phyloP scores from a whole-genome alignment of 2,329 filamentous ascomycete genomes.

The Fragosphaeria purpurea region DNA sequence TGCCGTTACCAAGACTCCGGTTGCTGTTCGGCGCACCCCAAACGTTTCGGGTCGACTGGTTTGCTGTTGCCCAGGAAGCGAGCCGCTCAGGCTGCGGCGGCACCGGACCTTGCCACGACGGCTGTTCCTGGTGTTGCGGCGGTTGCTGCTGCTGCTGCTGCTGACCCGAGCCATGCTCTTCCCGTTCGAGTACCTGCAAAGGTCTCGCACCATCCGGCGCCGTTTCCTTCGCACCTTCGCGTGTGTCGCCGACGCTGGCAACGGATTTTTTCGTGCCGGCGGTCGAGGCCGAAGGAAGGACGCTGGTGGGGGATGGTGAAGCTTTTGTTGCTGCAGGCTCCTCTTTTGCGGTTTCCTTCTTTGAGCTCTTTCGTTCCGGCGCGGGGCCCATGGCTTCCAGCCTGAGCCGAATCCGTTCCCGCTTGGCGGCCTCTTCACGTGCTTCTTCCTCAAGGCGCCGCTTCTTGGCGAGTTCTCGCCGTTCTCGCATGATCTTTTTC shows the following conservation, averaged over 20 bases:
- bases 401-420: constrained; percentile 62
- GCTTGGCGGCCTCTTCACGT: constrained; percentile 60
- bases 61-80: constrained; percentile 37
- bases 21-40: constrained; percentile 68
- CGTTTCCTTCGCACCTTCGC: not conserved
- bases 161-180: constrained; percentile 9
- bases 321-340: constrained; percentile 1
- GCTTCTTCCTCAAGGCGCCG: constrained; percentile 58
- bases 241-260: not conserved
- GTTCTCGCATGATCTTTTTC: constrained; percentile 64
- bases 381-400: constrained; percentile 59
- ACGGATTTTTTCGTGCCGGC: not conserved
- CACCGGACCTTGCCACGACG: constrained; percentile 28
- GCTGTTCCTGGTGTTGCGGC: constrained; percentile 3
- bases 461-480: constrained; percentile 58
- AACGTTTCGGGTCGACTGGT: constrained; percentile 48
- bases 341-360: constrained; percentile 42
- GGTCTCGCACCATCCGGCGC: not conserved
- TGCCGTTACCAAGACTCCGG: constrained; percentile 65
- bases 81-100: constrained; percentile 35
- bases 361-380: constrained; percentile 48
- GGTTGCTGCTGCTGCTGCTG: constrained; percentile 11
- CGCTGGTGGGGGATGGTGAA: not conserved
- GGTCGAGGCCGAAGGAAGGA: not conserved
- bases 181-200: not conserved